A percentile compares a stretch with the other conserved stretches of the same genome.
Conservation (phyloP, 1,284 basidiomycete genomes). For the Malassezia sp. region DNA sequence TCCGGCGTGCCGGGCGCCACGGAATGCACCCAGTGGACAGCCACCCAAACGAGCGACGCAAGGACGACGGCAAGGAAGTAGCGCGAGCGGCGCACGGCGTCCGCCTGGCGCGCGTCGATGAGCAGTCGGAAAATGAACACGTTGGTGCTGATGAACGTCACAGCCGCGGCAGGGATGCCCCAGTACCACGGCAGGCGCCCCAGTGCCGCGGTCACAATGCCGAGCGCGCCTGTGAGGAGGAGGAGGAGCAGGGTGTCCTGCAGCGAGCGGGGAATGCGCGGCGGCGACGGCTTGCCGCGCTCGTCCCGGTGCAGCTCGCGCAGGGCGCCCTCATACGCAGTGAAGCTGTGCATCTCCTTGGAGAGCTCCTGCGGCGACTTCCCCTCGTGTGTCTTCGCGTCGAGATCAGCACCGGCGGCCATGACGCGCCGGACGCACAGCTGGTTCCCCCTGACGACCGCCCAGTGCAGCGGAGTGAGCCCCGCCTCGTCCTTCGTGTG, state of each 20-base stretch:
- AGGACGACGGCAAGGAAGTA: conserved; percentile 73
- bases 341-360: conserved; percentile 65
- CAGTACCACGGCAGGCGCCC: conserved; percentile 78
- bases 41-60: background rate
- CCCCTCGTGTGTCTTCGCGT: conserved; percentile 68
- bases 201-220: conserved; percentile 70
- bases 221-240: conserved; percentile 67
- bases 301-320: conserved; percentile 57
- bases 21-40: background rate
- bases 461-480: conserved; percentile 90
- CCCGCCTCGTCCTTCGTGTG: conserved; percentile 67
- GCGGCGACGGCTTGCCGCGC: conserved; percentile 52
- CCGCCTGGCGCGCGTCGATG: conserved; percentile 22
- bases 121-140: conserved; percentile 53
- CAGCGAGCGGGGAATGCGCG: background rate
- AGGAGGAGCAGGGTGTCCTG: conserved; percentile 55
- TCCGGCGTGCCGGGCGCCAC: background rate
- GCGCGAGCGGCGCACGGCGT: conserved; percentile 50
- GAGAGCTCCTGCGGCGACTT: conserved; percentile 92
- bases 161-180: conserved; percentile 62
- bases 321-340: conserved; percentile 74
- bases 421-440: conserved; percentile 70
- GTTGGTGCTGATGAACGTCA: conserved; percentile 81
- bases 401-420: conserved; percentile 71
- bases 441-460: conserved; percentile 87